Evolutionary conservation across 1,284 basidiomycete species (phyloP).

Genomic region (Ustilago nuda): DNA sequence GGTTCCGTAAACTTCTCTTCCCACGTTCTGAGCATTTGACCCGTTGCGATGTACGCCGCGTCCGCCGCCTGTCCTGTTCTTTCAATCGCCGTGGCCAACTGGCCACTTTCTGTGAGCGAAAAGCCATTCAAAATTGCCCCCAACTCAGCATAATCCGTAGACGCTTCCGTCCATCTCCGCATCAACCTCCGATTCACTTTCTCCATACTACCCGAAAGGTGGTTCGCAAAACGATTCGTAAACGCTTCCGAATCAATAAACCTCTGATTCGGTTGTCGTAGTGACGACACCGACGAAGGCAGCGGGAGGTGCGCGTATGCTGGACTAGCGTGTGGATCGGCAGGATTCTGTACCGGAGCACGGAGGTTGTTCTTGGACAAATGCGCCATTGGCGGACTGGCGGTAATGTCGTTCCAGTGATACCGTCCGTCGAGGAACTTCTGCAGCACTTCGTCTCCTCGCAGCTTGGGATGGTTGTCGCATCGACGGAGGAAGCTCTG

Average conservation of each 20-base stretch:
- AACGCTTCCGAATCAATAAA: conserved; percentile 97
- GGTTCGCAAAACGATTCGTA: conserved; percentile 93
- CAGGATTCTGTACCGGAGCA: conserved; percentile 93
- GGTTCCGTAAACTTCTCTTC: conserved; percentile 91
- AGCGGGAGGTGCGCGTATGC: conserved; percentile 88
- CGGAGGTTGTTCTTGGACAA: conserved; percentile 95
- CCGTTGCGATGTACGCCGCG: conserved; percentile 90
- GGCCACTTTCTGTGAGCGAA: conserved; percentile 83
- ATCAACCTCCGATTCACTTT: conserved; percentile 90
- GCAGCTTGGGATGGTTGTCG: conserved; percentile 88
- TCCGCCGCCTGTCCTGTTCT: conserved; percentile 95
- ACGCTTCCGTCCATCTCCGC: conserved; percentile 93
- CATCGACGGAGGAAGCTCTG: conserved; percentile 93
- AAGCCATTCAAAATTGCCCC: conserved; percentile 96
- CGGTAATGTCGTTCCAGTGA: conserved; percentile 77
- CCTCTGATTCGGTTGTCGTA: conserved; percentile 71
- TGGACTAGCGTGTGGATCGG: conserved; percentile 79
- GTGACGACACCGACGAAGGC: conserved; percentile 74
- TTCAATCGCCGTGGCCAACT: conserved; percentile 83
- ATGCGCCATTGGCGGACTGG: conserved; percentile 81
- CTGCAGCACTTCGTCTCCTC: conserved; percentile 93
- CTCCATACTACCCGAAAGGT: conserved; percentile 91
- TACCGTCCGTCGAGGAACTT: conserved; percentile 94
- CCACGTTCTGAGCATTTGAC: conserved; percentile 70
- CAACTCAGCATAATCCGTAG: conserved; percentile 91